phyloP scores from a whole-genome alignment of 202 grass and related monocot genomes.

The Schoenoplectus triqueter region DNA sequence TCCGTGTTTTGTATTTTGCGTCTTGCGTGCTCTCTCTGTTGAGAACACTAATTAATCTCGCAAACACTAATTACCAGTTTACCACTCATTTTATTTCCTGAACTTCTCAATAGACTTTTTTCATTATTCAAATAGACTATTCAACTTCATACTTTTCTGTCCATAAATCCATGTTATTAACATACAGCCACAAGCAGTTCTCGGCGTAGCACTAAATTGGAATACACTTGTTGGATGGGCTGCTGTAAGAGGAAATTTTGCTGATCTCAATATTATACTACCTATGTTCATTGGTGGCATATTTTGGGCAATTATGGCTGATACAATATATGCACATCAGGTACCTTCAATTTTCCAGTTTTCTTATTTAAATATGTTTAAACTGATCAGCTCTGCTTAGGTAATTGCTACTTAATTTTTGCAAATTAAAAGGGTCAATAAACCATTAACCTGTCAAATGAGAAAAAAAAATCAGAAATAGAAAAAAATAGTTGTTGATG shows the following conservation, averaged over 20 bases:
- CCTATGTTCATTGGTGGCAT: constrained; percentile 46
- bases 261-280: constrained; percentile 43
- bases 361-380: background rate
- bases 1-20: no score
- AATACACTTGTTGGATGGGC: constrained; percentile 50
- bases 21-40: no score
- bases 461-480: background rate
- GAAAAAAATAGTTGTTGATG: background rate
- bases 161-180: background rate
- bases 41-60: no score
- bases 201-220: constrained; percentile 52
- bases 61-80: background rate
- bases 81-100: background rate
- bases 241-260: constrained; percentile 49
- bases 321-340: constrained; percentile 66
- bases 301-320: constrained; percentile 56
- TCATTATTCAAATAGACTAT: background rate
- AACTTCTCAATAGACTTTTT: background rate
- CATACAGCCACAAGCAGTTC: constrained; percentile 51
- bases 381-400: background rate
- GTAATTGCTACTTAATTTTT: background rate
- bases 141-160: background rate
- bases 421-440: background rate
- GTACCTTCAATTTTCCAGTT: constrained; percentile 21
- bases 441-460: background rate